These are phyloP conservation scores for Yamadazyma philogaea DNA, from an alignment of 805 yeast species.

Conservation along the genomic window DNA sequence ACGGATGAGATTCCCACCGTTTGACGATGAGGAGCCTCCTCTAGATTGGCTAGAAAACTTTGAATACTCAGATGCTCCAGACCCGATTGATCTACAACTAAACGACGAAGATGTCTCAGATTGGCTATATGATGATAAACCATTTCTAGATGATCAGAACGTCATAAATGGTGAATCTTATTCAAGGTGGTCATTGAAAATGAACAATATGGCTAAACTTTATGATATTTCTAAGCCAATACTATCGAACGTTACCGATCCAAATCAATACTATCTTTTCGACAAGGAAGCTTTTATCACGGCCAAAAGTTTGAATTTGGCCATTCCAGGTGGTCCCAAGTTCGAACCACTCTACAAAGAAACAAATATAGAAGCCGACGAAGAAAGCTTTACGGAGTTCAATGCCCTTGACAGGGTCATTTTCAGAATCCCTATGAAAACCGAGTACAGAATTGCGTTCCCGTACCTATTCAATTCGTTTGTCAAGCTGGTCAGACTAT, in stretches of 20 bases:
- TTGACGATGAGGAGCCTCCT: slow-evolving; percentile 97
- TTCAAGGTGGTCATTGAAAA: slow-evolving; percentile 62
- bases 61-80: slow-evolving; percentile 67
- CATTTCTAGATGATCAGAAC: slow-evolving; percentile 55
- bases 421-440: slow-evolving; percentile 68
- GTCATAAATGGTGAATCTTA: slow-evolving; percentile 77
- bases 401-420: slow-evolving; percentile 85
- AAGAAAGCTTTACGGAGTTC: slow-evolving; percentile 84
- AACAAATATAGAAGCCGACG: slow-evolving; percentile 50
- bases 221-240: slow-evolving; percentile 71
- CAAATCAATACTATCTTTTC: slow-evolving; percentile 67
- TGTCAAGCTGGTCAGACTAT: slow-evolving; percentile 59
- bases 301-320: slow-evolving; percentile 83
- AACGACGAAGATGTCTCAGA: slow-evolving; percentile 61
- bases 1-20: slow-evolving; percentile 91
- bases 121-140: slow-evolving; percentile 81
- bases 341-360: slow-evolving; percentile 83
- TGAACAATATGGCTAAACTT: slow-evolving; percentile 61
- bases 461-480: slow-evolving; percentile 81
- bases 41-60: slow-evolving; percentile 77
- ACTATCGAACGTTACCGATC: slow-evolving; percentile 53
- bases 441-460: slow-evolving; percentile 83
- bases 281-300: slow-evolving; percentile 80
- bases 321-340: slow-evolving; percentile 94
- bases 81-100: slow-evolving; percentile 66